phyloP scores from a whole-genome alignment of 2,329 filamentous ascomycete genomes.

The Colletotrichum siamense region DNA sequence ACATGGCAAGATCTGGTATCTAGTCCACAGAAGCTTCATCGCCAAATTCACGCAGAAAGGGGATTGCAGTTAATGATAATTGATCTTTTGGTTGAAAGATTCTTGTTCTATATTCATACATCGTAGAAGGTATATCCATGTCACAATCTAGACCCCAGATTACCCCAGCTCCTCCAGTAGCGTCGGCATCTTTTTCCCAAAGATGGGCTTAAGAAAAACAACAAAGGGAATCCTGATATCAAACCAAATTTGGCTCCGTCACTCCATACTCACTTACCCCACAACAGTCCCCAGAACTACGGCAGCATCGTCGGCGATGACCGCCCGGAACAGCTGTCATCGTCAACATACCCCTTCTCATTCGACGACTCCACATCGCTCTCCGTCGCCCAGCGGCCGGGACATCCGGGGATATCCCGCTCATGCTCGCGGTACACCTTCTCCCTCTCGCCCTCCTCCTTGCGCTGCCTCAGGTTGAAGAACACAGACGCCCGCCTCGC shows the following conservation, averaged over 20 bases:
- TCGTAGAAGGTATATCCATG: slow-evolving; percentile 20
- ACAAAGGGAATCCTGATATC: slow-evolving; percentile 10
- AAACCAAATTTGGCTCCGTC: background rate
- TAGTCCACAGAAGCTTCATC: no score
- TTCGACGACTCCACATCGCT: slow-evolving; percentile 17
- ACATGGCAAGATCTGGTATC: no score
- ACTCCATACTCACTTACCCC: background rate
- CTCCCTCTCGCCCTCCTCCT: slow-evolving; percentile 14
- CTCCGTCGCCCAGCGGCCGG: slow-evolving; percentile 21
- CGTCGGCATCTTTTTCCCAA: background rate
- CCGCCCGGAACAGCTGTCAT: slow-evolving; percentile 15
- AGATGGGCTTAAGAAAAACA: background rate
- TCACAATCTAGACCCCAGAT: slow-evolving; percentile 13
- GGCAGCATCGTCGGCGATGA: slow-evolving; percentile 14
- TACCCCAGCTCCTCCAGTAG: background rate
- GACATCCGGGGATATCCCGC: slow-evolving; percentile 19
- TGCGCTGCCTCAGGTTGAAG: slow-evolving; percentile 10
- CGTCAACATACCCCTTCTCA: slow-evolving; percentile 21
- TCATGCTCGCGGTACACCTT: slow-evolving; percentile 18
- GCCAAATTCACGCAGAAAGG: no score
- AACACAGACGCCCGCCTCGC: slow-evolving; percentile 4
- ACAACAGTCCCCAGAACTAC: background rate
- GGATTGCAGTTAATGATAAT: background rate
- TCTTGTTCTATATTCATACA: slow-evolving; percentile 20
- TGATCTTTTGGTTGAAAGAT: background rate